Evolutionary conservation across 2,329 filamentous ascomycete genomes (phyloP), one percentile per base, ranked within the genome.

Genomic region (Xenosphaeropsis pyriputrescens): DNA sequence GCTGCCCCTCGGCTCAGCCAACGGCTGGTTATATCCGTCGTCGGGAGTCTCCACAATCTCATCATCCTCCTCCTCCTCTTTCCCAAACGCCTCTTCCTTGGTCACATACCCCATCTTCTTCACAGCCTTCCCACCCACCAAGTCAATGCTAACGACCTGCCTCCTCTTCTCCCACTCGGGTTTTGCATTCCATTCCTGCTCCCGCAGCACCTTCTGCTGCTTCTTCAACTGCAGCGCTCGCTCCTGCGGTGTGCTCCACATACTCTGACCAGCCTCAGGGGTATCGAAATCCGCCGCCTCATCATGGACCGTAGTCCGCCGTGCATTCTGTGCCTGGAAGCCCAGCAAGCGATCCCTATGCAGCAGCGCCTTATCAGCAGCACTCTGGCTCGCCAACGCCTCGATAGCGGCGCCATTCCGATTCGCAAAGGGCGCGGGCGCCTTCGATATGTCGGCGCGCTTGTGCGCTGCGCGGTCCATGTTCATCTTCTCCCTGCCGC

Each of bases 401-500:
- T 46, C 41, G 4, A 37, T 39, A 13, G 19, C 35, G 7, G 22
- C 22, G 8, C 22, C 22, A 26, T 26, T 26, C 8, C 22, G 22
- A 11, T 29, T 29, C 1, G 68, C 63, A 46, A 82, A 84, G 0
- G 77, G 70, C 2, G 70, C 64, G 0, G 76, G 72, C 4, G 66
- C 67, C 37, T 67, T 64, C 4, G 73, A 67, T 5, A 84, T 68
- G 11, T 85, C 81, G 0, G 79, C 69, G 18, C 69, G 70, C 37
- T 69, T 73, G 50, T 88, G 72, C 1, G 71, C 62, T 2, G 74
- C 74, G 39, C 88, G 83, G 56, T 95, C 85, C 2, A 72, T 75
- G 0, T 79, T 77, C 81, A 86, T 86, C 50, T 78, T 82, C 61
- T 95, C 89, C 40, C 79, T 75, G 2, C 88, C 89, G 5, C 88